Base-by-base conservation (phyloP, 305 asterid species). In the Ruellia speciosa region DNA sequence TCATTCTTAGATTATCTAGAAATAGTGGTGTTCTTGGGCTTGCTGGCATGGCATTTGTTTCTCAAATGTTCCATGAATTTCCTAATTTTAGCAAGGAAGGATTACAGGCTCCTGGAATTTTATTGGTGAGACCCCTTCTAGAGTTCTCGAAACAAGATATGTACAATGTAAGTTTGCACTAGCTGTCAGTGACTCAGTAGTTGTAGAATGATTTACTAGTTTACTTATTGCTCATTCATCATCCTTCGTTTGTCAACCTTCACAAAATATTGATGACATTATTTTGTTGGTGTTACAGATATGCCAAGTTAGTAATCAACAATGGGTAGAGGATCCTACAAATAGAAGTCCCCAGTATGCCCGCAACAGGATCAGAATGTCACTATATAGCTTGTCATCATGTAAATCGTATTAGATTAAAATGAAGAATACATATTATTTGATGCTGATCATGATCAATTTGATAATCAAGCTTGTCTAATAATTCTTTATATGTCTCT, bases 11-110 rank as follows among this genome's bases (percentile, higher is more conserved):
- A 72, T 77, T 82, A 77, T 92, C 99, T 48, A 85, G 94, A 46
- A 76, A 77, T 70, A 88, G 97, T 67, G 95, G 95, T n/a, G 88
- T 88, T 66, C 90, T 88, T 75, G 97, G 99, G 76, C 99, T 92
- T 69, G 94, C 90, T 64, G 94, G 96, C 53, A 86, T 79, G 95
- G 82, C 99, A 39, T 86, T 79, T 62, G 64, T 77, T 51, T 79
- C 87, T 54, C 79, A 88, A 68, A 56, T 77, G 60, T 92, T 80
- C 69, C 65, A 70, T 0, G 67, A 73, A 62, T 61, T 52, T 55
- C 84, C 79, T 47, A 67, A 73, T 68, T 51, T 70, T 39, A 60
- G 65, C 52, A 72, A 73, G 66, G 80, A 79, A 60, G 59, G 65
- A 65, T 68, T 66, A 41, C 67, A 68, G 54, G 31, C 76, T 55